Base-by-base conservation (phyloP, 148 eudicot species). In the Simmondsia chinensis region DNA sequence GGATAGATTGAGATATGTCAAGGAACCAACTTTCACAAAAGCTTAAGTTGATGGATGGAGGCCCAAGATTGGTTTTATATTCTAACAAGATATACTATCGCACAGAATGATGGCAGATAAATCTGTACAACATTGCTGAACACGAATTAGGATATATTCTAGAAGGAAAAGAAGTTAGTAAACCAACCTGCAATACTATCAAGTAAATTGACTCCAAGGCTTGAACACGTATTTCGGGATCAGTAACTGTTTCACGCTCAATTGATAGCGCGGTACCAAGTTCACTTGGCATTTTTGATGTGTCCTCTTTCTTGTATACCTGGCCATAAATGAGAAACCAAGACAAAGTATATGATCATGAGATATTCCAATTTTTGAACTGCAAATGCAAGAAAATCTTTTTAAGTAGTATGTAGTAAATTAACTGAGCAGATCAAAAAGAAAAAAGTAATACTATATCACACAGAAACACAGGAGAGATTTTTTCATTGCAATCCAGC, bases 211-310 rank as follows among this genome's bases (percentile, higher is more conserved):
- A 86, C 52, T 93, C 99, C 31, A 93, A 54, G 39, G 89, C 71
- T 54, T 86, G 89, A 12, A 82, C 71, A 56, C 94, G 83, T 34
- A 93, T 80, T 52, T 86, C 94, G 60, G 75, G 75, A 57, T 93
- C 94, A 49, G 59, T 39, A 39, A 86, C 74, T 24, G 54, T 52
- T 52, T 93, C 99, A 20, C 99, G 95, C 53, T 93, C 96, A 39
- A 93, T 82, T 20, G 85, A 82, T 46, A 93, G 86, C 56, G 83
- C 94, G 58, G 67, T 86, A 26, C 65, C 87, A 42, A 93, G 83
- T 75, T 93, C 99, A 41, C 54, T 64, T 11, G 99, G 99, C 99
- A 93, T 93, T 75, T 93, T 93, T 23, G 80, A 70, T 4, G 76
- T 86, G 30, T 93, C 96, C 60, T 86, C 75, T 35, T 86, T 71